Percentiles rank a stretch among this genome's conserved stretches.
Conservation (phyloP, 495 filamentous ascomycete species). For the Trichocladium antarcticum region DNA sequence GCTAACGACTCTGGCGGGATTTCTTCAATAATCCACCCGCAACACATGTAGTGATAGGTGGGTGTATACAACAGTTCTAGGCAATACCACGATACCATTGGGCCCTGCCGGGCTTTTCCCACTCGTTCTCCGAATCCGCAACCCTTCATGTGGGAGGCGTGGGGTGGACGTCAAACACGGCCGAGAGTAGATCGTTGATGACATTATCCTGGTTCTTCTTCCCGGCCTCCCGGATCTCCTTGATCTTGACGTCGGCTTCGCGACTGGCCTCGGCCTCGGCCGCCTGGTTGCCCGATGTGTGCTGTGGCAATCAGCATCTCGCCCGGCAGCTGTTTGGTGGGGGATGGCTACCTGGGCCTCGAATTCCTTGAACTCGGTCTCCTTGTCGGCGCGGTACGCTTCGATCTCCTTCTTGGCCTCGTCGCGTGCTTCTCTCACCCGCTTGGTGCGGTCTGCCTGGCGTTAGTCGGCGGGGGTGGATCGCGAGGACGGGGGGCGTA, state of each 20-base stretch:
- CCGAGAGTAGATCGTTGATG: constrained; percentile 64
- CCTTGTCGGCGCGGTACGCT: constrained; percentile 80
- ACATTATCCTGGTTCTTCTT: constrained; percentile 69
- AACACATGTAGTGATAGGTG: background rate
- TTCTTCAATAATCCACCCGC: constrained; percentile 32
- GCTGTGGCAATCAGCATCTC: constrained; percentile 36
- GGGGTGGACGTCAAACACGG: constrained; percentile 45
- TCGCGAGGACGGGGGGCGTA: constrained; percentile 14
- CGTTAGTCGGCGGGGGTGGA: background rate
- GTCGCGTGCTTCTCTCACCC: constrained; percentile 85
- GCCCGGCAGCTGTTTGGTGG: background rate
- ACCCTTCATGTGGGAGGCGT: constrained; percentile 10
- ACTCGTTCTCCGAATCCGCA: background rate
- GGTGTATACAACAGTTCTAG: constrained; percentile 7
- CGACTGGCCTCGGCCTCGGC: constrained; percentile 76
- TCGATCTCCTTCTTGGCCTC: constrained; percentile 98
- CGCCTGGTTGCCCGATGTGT: constrained; percentile 76
- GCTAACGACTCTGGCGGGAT: constrained; percentile 54
- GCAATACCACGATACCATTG: constrained; percentile 19
- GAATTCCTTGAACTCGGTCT: constrained; percentile 89
- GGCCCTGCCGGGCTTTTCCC: background rate
- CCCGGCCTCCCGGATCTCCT: constrained; percentile 70
- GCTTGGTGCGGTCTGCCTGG: constrained; percentile 78
- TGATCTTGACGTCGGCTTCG: constrained; percentile 69
- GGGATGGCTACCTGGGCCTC: constrained; percentile 62